Conservation (phyloP, 352 stramenopile genomes). For the Phytophthora pseudosyringae region DNA sequence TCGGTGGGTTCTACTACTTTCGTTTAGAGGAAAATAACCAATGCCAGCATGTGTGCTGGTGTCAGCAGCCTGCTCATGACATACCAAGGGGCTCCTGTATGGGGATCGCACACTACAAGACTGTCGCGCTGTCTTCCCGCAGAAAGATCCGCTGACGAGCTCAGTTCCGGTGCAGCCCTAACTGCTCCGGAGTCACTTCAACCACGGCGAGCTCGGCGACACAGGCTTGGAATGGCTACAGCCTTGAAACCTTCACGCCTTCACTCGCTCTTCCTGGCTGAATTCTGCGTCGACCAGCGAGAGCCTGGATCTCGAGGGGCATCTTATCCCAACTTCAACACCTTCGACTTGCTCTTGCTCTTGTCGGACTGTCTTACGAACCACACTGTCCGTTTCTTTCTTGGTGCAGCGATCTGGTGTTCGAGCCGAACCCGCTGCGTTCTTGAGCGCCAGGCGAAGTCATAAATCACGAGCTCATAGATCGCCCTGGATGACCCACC, state of each 20-base stretch:
- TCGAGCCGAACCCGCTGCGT: neutral
- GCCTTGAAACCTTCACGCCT: too few relatives aligned
- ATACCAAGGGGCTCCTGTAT: too few relatives aligned
- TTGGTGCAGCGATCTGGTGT: neutral
- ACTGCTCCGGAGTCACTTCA: conserved; percentile 3
- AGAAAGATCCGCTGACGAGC: conserved; percentile 10
- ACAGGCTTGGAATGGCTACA: neutral
- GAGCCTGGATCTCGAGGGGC: conserved; percentile 1
- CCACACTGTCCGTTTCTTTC: neutral
- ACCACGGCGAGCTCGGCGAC: neutral
- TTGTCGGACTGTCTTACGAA: neutral
- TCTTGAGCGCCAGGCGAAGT: neutral
- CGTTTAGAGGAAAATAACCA: too few relatives aligned
- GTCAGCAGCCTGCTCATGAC: too few relatives aligned
- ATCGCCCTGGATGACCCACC: too few relatives aligned
- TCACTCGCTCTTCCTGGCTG: neutral
- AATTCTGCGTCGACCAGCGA: conserved; percentile 3
- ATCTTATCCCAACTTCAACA: conserved; percentile 8
- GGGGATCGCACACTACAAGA: too few relatives aligned
- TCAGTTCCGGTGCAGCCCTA: conserved; percentile 1
- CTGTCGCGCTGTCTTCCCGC: conserved; percentile 9
- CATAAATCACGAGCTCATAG: neutral
- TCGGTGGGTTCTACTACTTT: too few relatives aligned
- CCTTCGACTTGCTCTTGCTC: conserved; percentile 3
- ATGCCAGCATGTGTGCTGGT: too few relatives aligned